Percentiles rank a stretch among this genome's conserved stretches.
Conservation (phyloP, 164 flowering plant species). For the Taxillus chinensis region DNA sequence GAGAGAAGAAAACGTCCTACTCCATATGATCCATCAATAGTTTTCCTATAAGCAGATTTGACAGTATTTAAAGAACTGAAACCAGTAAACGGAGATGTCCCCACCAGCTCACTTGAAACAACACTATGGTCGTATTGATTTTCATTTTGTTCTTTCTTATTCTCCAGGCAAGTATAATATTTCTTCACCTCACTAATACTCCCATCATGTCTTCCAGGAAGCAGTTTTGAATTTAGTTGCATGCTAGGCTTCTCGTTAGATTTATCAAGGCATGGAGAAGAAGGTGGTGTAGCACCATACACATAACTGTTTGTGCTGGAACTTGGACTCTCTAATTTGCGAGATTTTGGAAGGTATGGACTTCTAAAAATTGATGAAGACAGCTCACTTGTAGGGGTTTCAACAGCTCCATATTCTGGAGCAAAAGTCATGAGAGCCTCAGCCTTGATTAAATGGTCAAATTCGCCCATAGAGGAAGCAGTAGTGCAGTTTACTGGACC, state of each 20-base stretch:
- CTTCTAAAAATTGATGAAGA: slow-evolving; percentile 53
- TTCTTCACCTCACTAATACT: slow-evolving; percentile 30
- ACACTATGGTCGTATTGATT: slow-evolving; percentile 17
- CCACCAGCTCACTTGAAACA: slow-evolving; percentile 31
- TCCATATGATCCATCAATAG: slow-evolving; percentile 25
- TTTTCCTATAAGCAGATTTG: slow-evolving; percentile 34
- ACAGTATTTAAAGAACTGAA: slow-evolving; percentile 32
- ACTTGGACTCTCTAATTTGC: slow-evolving; percentile 48
- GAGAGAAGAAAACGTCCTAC: slow-evolving; percentile 31
- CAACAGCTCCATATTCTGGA: slow-evolving; percentile 89
- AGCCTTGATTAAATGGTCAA: slow-evolving; percentile 69
- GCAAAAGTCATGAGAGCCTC: slow-evolving; percentile 94
- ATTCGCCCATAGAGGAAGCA: slow-evolving; percentile 43
- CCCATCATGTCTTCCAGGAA: slow-evolving; percentile 25
- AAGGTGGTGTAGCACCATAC: slow-evolving; percentile 79
- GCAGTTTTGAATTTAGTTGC: slow-evolving; percentile 23
- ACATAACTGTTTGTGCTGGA: slow-evolving; percentile 49
- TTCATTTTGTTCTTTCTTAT: slow-evolving; percentile 29
- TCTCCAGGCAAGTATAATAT: slow-evolving; percentile 52
- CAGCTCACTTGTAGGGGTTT: slow-evolving; percentile 49
- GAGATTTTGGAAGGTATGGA: slow-evolving; percentile 68
- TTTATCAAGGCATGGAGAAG: slow-evolving; percentile 41
- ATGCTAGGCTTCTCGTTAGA: slow-evolving; percentile 40
- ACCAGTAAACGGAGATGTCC: slow-evolving; percentile 34
- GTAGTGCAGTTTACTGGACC: slow-evolving; percentile 28